Base-by-base conservation (phyloP, 257 asterid species). In the Perilla frutescens region DNA sequence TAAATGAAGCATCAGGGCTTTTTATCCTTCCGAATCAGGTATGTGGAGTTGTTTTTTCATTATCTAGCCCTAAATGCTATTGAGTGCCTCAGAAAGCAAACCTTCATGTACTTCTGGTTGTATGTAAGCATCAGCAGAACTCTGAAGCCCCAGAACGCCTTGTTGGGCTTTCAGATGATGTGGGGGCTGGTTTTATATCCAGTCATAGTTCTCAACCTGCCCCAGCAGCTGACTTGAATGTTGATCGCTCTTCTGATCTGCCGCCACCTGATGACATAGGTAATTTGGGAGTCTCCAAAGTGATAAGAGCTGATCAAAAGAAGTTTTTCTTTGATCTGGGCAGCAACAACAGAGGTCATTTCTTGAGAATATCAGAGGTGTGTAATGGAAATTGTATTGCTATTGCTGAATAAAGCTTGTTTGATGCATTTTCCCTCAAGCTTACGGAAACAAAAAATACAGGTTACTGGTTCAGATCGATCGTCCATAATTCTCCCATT, bases 291-390 rank as follows among this genome's bases (percentile, higher is more conserved):
- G 90, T 85, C 78, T 91, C 98, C 51, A 94, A 94, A 81, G 95
- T 94, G 80, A 89, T 94, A 71, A 81, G 98, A 84, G 98, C 81
- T 66, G 98, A 94, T 86, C 98, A 94, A 75, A 94, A 94, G 90
- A 87, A 88, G 64, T 94, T 94, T 81, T 94, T 94, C 88, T 94
- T 94, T 79, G 98, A 94, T 87, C 96, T 94, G 39, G 98, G 97
- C 67, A 91, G 81, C 90, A 94, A 94, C 80, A 94, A 90, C 84
- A 87, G 98, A 79, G 98, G 98, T 59, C 96, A 94, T 76, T 94
- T 89, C 80, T 77, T 94, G 80, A 87, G 90, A 80, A 94, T 94
- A 86, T 94, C 97, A 10, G 98, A 94, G 98, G 98, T 93, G 39
- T 7, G 82, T 51, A n/a, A 44, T 57, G 66, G 59, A 56, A 60